Evolutionary conservation across 2,329 filamentous ascomycete genomes (phyloP).

Genomic region (Sarocladium kiliense): DNA sequence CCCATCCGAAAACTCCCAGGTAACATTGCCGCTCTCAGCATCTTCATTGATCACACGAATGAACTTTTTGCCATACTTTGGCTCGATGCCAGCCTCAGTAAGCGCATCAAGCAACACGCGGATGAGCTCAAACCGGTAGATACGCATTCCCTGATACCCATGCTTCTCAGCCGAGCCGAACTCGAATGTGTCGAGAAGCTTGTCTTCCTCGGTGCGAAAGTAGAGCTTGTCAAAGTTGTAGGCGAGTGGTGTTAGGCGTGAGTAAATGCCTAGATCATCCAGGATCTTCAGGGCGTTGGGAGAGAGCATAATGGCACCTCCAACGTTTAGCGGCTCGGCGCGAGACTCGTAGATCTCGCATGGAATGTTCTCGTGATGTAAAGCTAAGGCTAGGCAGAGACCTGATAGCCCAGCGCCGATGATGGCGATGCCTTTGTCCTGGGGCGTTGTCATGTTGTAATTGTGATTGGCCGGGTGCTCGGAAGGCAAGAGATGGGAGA

Average conservation of each 20-base stretch:
- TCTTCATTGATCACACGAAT: constrained; percentile 34
- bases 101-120: constrained; percentile 39
- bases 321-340: constrained; percentile 36
- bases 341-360: constrained; percentile 48
- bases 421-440: constrained; percentile 18
- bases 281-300: constrained; percentile 53
- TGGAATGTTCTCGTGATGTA: constrained; percentile 45
- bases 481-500: too few species aligned
- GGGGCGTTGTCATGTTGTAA: neutral
- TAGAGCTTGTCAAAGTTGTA: constrained; percentile 47
- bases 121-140: constrained; percentile 49
- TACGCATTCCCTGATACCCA: constrained; percentile 47
- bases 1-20: constrained; percentile 43
- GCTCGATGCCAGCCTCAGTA: constrained; percentile 30
- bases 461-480: too few species aligned
- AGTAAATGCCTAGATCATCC: constrained; percentile 43
- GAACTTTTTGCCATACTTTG: constrained; percentile 46
- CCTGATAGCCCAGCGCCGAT: constrained; percentile 37
- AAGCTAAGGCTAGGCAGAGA: constrained; percentile 47
- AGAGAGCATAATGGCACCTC: constrained; percentile 54
- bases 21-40: constrained; percentile 27
- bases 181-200: constrained; percentile 35
- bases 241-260: constrained; percentile 35
- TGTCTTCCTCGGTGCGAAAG: constrained; percentile 32
- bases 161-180: constrained; percentile 43